Evolutionary conservation across 2,329 filamentous ascomycete genomes (phyloP).

Genomic region (Emergomyces orientalis): DNA sequence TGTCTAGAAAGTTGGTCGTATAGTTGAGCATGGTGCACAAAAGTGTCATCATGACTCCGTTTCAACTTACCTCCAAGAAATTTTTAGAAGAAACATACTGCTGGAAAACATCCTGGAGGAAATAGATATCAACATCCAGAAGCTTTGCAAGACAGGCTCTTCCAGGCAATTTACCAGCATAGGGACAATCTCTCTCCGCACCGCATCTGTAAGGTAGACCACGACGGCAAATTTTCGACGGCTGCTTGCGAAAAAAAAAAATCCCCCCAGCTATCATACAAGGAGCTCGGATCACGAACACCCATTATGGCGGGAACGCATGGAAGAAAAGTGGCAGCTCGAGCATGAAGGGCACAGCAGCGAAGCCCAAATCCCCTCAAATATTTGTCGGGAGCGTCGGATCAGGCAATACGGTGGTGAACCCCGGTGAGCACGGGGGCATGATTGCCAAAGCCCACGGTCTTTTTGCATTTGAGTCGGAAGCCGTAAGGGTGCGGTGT

Average conservation of each 20-base stretch:
- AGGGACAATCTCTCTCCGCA: constrained; percentile 16
- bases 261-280: background rate
- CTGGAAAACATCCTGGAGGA: constrained; percentile 14
- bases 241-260: background rate
- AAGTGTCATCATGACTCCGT: background rate
- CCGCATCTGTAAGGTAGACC: background rate
- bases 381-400: constrained; percentile 33
- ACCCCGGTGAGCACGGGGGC: constrained; percentile 31
- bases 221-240: background rate
- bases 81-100: background rate
- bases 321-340: constrained; percentile 7
- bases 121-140: constrained; percentile 16
- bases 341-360: background rate
- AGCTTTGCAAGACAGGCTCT: constrained; percentile 18
- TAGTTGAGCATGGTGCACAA: too few species aligned
- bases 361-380: constrained; percentile 11
- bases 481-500: constrained; percentile 17
- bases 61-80: constrained; percentile 10
- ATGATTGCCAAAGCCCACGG: constrained; percentile 19
- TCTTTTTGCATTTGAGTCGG: constrained; percentile 20
- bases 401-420: constrained; percentile 36
- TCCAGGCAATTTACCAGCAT: constrained; percentile 17
- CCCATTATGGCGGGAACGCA: constrained; percentile 8
- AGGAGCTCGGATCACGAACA: constrained; percentile 11
- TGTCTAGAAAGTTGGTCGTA: too few species aligned